A percentile compares a stretch with the other conserved stretches of the same genome.
These are phyloP conservation scores for Atractiella rhizophila DNA, from an alignment of 768 basidiomycete species.

Conservation along the genomic window DNA sequence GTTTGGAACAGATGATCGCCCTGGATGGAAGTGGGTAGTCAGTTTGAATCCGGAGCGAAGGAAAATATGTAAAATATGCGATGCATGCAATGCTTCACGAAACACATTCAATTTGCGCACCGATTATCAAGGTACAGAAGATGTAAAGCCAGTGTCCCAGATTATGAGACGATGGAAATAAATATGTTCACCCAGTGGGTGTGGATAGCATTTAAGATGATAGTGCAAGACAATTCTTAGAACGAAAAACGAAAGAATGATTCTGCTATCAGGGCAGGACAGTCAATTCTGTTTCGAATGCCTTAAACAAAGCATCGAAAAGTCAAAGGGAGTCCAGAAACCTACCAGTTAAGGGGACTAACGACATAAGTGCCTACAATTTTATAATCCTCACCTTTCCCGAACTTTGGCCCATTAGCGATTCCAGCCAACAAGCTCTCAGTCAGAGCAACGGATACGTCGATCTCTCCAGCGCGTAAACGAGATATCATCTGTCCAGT, in stretches of 20 bases:
- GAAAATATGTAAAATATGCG: background rate
- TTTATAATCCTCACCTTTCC: conserved; percentile 57
- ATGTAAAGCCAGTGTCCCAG: too few species aligned
- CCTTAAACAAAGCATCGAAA: background rate
- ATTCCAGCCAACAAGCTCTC: conserved; percentile 78
- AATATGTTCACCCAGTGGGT: too few species aligned
- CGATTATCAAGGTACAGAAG: too few species aligned
- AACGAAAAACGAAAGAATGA: too few species aligned
- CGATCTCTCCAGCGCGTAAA: conserved; percentile 20
- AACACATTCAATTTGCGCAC: background rate
- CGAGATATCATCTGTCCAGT: conserved; percentile 25
- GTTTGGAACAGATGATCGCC: conserved; percentile 75
- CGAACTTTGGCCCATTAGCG: conserved; percentile 29
- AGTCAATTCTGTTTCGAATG: background rate
- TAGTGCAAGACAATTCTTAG: too few species aligned
- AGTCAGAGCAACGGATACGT: conserved; percentile 46
- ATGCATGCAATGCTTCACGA: background rate
- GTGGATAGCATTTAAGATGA: too few species aligned
- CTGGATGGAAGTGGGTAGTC: conserved; percentile 19
- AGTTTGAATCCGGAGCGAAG: background rate
- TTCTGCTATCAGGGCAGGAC: too few species aligned
- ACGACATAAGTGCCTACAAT: conserved; percentile 77
- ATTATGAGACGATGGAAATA: background rate
- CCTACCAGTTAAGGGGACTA: conserved; percentile 63
- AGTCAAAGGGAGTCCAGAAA: background rate